Evolutionary conservation across 305 asterid genomes (phyloP).

Genomic region (Solanum aculeatissimum): DNA sequence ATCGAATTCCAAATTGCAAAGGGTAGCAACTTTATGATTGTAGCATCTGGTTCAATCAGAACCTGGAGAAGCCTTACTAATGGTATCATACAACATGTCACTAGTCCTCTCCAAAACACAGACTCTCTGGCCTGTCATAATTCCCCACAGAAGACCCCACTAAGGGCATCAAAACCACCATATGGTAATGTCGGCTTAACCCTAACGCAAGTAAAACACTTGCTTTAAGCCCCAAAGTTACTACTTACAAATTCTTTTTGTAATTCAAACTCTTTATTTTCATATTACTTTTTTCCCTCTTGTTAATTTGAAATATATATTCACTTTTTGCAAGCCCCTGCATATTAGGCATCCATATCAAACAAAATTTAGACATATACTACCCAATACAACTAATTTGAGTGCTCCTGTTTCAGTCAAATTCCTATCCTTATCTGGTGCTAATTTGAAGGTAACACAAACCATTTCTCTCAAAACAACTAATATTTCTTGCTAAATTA

Average conservation of each 20-base stretch:
- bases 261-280: too few relatives aligned
- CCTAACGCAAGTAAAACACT: neutral
- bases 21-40: neutral
- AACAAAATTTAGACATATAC: neutral
- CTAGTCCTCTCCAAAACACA: too few relatives aligned
- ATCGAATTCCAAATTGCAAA: constrained; percentile 38
- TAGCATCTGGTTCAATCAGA: neutral
- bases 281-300: too few relatives aligned
- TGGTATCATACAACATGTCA: neutral
- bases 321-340: neutral
- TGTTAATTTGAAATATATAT: too few relatives aligned
- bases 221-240: too few relatives aligned
- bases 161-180: too few relatives aligned
- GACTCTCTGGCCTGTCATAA: too few relatives aligned
- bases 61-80: neutral
- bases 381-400: neutral
- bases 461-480: neutral
- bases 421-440: neutral
- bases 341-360: neutral
- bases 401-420: neutral
- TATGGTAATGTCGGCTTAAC: neutral
- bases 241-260: neutral
- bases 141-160: neutral
- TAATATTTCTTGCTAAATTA: neutral
- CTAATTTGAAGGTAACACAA: neutral